These are phyloP conservation scores for Claviceps capensis DNA, from an alignment of 2,329 filamentous ascomycete genomes.

Conservation along the genomic window DNA sequence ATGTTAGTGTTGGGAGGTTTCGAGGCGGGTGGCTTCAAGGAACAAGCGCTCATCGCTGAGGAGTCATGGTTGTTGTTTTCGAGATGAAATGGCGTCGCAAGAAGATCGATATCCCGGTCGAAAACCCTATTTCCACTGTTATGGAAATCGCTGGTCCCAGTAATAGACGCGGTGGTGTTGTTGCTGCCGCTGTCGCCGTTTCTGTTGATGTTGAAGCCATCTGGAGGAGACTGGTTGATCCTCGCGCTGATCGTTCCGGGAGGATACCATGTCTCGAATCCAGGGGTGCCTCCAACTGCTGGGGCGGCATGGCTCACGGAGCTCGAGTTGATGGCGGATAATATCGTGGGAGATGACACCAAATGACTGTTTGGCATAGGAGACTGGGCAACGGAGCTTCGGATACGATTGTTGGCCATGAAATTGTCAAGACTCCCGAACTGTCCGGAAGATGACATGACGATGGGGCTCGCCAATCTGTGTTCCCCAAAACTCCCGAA, in stretches of 20 bases:
- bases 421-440: conserved; percentile 22
- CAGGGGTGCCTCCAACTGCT: conserved; percentile 20
- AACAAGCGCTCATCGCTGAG: conserved; percentile 9
- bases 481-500: conserved; percentile 20
- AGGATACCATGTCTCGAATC: conserved; percentile 24
- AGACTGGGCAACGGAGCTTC: conserved; percentile 12
- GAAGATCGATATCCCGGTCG: neutral
- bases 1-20: conserved; percentile 25
- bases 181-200: conserved; percentile 8
- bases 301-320: conserved; percentile 9
- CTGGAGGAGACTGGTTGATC: conserved; percentile 13
- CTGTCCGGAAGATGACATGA: conserved; percentile 13
- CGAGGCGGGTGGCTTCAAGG: conserved; percentile 25
- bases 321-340: conserved; percentile 9
- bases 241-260: conserved; percentile 15
- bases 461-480: conserved; percentile 15
- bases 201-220: conserved; percentile 8
- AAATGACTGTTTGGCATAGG: conserved; percentile 10
- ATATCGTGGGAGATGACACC: conserved; percentile 11
- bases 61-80: neutral
- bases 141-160: neutral
- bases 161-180: neutral
- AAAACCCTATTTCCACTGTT: neutral
- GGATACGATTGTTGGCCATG: conserved; percentile 16
- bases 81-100: too few species aligned